These are phyloP conservation scores for Aspergillus sp. DNA, from an alignment of 2,329 filamentous ascomycete genomes.

Conservation along the genomic window DNA sequence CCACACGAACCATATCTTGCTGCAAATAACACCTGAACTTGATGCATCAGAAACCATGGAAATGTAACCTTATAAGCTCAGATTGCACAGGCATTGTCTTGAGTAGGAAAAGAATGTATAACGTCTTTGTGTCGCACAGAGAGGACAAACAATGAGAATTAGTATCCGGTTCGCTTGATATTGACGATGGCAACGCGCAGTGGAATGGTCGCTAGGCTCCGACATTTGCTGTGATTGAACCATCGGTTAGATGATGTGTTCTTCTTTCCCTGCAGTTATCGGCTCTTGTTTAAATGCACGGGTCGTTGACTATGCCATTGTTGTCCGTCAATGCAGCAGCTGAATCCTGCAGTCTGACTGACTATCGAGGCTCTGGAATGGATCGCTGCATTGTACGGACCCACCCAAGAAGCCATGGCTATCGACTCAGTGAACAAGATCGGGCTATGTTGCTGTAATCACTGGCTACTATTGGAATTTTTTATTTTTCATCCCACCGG, in stretches of 20 bases:
- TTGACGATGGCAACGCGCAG: not conserved
- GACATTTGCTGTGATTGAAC: not conserved
- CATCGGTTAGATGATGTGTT: not conserved
- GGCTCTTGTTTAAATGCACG: not conserved
- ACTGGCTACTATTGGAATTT: not conserved
- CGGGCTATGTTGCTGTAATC: not conserved
- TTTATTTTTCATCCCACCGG: not conserved
- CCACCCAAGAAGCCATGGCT: not conserved
- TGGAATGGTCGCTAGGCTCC: not conserved
- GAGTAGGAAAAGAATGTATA: not conserved
- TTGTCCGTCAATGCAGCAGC: constrained; percentile 6
- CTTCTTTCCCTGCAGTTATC: not conserved
- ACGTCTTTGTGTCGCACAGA: not conserved
- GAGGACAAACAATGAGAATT: not conserved
- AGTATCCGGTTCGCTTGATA: not conserved
- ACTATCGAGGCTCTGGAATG: constrained; percentile 9
- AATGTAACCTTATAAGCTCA: constrained; percentile 6
- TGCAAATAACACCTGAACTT: constrained; percentile 10
- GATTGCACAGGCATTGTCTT: not conserved
- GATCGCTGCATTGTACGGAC: constrained; percentile 11
- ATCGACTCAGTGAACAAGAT: constrained; percentile 8
- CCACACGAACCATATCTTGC: constrained; percentile 10
- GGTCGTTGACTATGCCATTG: constrained; percentile 1
- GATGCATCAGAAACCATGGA: constrained; percentile 13
- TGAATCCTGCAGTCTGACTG: constrained; percentile 9